A percentile compares a stretch with the other conserved stretches of the same genome.
Conservation (phyloP, 2,329 filamentous ascomycete species). For the Trichoderma arundinaceum region DNA sequence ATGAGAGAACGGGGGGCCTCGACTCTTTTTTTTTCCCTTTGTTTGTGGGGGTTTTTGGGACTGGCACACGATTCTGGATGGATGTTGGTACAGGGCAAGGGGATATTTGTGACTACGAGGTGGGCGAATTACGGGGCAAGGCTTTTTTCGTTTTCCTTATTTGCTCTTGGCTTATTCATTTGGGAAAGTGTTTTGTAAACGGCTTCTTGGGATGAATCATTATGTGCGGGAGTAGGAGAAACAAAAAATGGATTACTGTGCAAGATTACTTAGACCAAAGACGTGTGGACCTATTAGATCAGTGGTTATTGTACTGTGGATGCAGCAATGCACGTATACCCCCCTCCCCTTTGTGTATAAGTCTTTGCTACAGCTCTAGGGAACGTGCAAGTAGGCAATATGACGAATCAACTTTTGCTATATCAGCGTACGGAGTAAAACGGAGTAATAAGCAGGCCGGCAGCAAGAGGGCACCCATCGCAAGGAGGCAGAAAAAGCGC, state of each 20-base stretch:
- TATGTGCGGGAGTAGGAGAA: constrained; percentile 20
- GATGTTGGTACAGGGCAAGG: background rate
- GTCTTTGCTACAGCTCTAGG: too few species aligned
- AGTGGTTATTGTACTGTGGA: constrained; percentile 2
- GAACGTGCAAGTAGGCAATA: background rate
- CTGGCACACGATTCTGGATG: background rate
- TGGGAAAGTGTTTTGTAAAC: constrained; percentile 21
- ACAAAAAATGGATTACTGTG: constrained; percentile 21
- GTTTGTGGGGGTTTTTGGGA: background rate
- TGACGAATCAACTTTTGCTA: constrained; percentile 1
- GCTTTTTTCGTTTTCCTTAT: background rate
- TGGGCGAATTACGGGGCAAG: constrained; percentile 17
- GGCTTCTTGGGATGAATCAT: constrained; percentile 9
- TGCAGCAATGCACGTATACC: constrained; percentile 28
- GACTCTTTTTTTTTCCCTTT: background rate
- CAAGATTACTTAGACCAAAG: background rate
- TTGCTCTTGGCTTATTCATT: constrained; percentile 11
- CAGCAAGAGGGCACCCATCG: background rate
- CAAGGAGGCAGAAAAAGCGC: background rate
- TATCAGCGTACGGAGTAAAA: background rate
- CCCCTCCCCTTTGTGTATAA: background rate
- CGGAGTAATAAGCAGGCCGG: background rate
- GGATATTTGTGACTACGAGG: background rate
- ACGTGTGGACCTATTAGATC: constrained; percentile 12
- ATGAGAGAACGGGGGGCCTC: background rate